Conservation (phyloP, 129 eudicot genomes). For the Chrysanthemum lavandulifolium region DNA sequence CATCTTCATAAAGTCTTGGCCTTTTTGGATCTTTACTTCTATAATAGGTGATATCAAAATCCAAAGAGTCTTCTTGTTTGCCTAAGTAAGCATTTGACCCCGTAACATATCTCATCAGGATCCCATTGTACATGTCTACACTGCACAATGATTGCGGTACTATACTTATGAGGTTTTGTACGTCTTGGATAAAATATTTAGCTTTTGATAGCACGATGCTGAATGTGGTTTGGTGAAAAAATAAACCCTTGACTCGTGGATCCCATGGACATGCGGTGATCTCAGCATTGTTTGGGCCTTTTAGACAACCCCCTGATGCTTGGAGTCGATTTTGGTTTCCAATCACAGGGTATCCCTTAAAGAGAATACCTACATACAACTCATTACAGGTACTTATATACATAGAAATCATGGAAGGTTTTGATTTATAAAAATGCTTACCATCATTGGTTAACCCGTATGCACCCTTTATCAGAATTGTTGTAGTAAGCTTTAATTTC, state of each 20-base stretch:
- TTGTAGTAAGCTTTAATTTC: no score
- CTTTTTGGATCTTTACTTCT: constrained; percentile 61
- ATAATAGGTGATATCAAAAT: constrained; percentile 27
- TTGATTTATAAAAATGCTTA: no score
- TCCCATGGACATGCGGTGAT: constrained; percentile 45
- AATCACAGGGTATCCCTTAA: no score
- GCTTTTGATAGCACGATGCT: constrained; percentile 29
- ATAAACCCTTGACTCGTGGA: constrained; percentile 1
- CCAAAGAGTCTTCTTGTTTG: constrained; percentile 3
- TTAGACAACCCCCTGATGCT: constrained; percentile 20
- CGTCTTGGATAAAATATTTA: constrained; percentile 20
- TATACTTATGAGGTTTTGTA: constrained; percentile 35
- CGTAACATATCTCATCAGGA: constrained; percentile 70
- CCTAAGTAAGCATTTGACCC: constrained; percentile 67
- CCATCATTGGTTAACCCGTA: no score
- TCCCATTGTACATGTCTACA: constrained; percentile 59
- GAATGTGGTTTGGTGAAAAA: constrained; percentile 59
- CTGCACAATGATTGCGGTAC: no score
- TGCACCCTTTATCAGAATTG: no score
- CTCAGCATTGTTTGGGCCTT: not conserved
- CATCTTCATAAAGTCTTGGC: constrained; percentile 64
- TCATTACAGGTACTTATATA: no score
- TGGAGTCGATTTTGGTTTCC: constrained; percentile 74
- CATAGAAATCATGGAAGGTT: no score
- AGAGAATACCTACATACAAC: no score